These are phyloP conservation scores for Pontederia paniculata DNA, from an alignment of 176 grass and related monocot species.

Conservation along the genomic window DNA sequence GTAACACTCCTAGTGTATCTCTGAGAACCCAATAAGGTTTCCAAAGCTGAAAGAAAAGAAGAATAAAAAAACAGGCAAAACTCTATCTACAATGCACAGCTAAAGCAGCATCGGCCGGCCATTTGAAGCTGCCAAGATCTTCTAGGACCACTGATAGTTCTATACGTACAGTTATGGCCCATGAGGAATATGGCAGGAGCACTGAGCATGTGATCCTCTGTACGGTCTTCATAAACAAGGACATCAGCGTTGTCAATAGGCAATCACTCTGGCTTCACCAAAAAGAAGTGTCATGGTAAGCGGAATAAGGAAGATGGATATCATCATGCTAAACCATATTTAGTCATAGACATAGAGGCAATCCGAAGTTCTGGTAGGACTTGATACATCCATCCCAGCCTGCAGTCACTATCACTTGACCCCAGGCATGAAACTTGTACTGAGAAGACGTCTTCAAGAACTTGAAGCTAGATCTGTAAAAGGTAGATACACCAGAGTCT, in stretches of 20 bases:
- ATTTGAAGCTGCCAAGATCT: conserved; percentile 22
- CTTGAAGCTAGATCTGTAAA: conserved; percentile 64
- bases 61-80: conserved; percentile 8
- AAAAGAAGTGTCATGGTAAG: conserved; percentile 7
- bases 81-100: conserved; percentile 12
- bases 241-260: conserved; percentile 8
- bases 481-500: conserved; percentile 28
- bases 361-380: conserved; percentile 87
- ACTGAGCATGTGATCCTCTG: conserved; percentile 39
- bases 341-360: conserved; percentile 56
- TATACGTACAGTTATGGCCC: conserved; percentile 37
- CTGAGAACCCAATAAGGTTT: background rate
- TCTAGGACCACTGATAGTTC: conserved; percentile 30
- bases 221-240: conserved; percentile 19
- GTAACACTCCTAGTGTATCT: conserved; percentile 21
- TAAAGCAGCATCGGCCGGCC: conserved; percentile 9
- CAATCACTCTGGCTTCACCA: background rate
- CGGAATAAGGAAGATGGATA: no score
- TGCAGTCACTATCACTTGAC: conserved; percentile 81
- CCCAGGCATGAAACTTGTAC: conserved; percentile 61
- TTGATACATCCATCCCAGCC: conserved; percentile 80
- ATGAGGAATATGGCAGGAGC: conserved; percentile 28
- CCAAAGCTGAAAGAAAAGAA: conserved; percentile 6
- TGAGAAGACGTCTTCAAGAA: conserved; percentile 86
- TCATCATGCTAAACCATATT: conserved; percentile 5